Evolutionary conservation across 805 yeast genomes (phyloP).

Genomic region (Brettanomyces sp.): DNA sequence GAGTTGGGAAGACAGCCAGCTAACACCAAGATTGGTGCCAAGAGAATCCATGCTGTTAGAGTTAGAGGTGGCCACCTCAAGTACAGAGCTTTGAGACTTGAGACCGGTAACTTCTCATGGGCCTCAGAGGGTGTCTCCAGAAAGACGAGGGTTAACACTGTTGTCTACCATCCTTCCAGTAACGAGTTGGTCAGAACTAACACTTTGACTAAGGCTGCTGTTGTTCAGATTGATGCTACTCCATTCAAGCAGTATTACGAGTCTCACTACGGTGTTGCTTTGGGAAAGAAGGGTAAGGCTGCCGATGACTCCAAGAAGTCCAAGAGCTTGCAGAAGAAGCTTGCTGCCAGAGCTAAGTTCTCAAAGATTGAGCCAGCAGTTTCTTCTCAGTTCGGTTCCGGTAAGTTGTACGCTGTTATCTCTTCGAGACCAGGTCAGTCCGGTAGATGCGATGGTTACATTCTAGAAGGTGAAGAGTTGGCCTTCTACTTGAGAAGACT

Average conservation of each 20-base stretch:
- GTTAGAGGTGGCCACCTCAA: slow-evolving; percentile 99
- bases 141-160: slow-evolving; percentile 98
- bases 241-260: slow-evolving; percentile 99
- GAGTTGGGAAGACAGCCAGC: slow-evolving; percentile 99
- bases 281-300: slow-evolving; percentile 72
- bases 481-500: slow-evolving; percentile 99
- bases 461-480: slow-evolving; percentile 99
- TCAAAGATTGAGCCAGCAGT: slow-evolving; percentile 86
- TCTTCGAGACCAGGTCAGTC: slow-evolving; percentile 99
- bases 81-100: slow-evolving; percentile 99
- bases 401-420: slow-evolving; percentile 97
- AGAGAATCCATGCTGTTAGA: slow-evolving; percentile 98
- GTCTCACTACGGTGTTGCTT: slow-evolving; percentile 90
- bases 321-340: slow-evolving; percentile 79
- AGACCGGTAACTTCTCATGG: slow-evolving; percentile 99
- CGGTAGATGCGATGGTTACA: slow-evolving; percentile 99
- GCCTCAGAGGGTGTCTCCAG: slow-evolving; percentile 97
- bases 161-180: slow-evolving; percentile 99
- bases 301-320: slow-evolving; percentile 62
- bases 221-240: slow-evolving; percentile 99
- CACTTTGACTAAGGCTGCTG: slow-evolving; percentile 98
- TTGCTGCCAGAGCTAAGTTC: slow-evolving; percentile 81
- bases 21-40: slow-evolving; percentile 97
- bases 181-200: slow-evolving; percentile 99
- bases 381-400: slow-evolving; percentile 95